Evolutionary conservation across 331 rosid species (phyloP).

Genomic region (Malus hybrid): DNA sequence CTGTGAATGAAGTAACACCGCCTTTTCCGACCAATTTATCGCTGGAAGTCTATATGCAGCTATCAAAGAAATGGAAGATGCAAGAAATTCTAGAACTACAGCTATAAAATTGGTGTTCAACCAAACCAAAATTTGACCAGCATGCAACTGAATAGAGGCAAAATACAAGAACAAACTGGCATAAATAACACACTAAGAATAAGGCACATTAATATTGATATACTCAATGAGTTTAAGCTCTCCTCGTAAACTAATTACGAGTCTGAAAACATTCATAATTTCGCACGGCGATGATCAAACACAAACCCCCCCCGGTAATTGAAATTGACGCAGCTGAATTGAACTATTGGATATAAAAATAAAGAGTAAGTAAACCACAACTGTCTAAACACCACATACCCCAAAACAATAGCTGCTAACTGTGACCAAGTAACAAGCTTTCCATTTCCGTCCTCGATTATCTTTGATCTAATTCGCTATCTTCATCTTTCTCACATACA

Average conservation of each 20-base stretch:
- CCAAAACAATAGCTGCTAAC: slow-evolving; percentile 23
- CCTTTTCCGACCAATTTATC: no score
- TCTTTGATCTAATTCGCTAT: slow-evolving; percentile 16
- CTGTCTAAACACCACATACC: slow-evolving; percentile 41
- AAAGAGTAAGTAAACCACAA: slow-evolving; percentile 4
- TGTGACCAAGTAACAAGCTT: slow-evolving; percentile 2
- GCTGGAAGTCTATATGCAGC: no score
- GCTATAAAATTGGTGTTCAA: no score
- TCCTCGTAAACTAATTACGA: not conserved
- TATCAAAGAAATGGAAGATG: no score
- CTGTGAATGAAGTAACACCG: no score
- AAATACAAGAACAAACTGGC: no score
- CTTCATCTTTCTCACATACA: slow-evolving; percentile 15
- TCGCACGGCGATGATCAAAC: slow-evolving; percentile 13
- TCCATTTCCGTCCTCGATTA: slow-evolving; percentile 6
- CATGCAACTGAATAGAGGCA: no score
- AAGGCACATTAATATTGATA: no score
- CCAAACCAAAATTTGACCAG: no score
- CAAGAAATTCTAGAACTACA: no score
- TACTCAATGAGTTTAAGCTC: not conserved
- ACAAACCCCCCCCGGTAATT: slow-evolving; percentile 5
- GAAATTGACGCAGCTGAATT: slow-evolving; percentile 7
- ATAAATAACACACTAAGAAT: no score
- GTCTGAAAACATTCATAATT: not conserved
- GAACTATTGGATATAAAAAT: not conserved